Evolutionary conservation across 257 asterid genomes (phyloP).

Genomic region (Nicotiana noctiflora): DNA sequence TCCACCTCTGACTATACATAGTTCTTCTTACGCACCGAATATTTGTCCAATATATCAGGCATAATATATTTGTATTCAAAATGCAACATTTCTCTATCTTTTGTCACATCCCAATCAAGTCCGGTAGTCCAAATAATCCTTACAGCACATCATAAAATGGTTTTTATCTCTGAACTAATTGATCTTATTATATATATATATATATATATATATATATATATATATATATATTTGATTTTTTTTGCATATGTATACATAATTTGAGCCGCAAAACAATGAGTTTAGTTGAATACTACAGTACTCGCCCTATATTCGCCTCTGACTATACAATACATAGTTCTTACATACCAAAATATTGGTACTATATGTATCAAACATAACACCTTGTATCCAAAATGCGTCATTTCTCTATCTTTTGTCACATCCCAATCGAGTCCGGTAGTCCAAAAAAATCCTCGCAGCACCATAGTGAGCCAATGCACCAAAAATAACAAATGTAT

Average conservation of each 20-base stretch:
- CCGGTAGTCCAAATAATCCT: constrained; percentile 7
- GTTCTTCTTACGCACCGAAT: background rate
- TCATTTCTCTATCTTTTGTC: background rate
- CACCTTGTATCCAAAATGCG: background rate
- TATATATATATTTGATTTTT: background rate
- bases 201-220: too few species aligned
- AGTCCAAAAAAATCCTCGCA: constrained; percentile 8
- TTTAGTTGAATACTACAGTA: too few species aligned
- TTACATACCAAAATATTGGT: background rate
- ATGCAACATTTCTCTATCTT: background rate
- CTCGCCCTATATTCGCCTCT: too few species aligned
- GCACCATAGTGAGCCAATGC: constrained; percentile 19
- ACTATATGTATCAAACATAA: background rate
- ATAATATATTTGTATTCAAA: background rate
- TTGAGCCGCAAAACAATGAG: too few species aligned
- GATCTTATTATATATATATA: background rate
- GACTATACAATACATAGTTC: too few species aligned
- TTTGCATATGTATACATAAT: background rate
- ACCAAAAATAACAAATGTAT: constrained; percentile 12
- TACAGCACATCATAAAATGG: background rate
- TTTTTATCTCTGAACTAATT: too few species aligned
- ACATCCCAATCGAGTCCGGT: background rate
- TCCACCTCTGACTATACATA: background rate
- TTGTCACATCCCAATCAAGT: background rate
- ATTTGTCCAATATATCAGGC: background rate